These are phyloP conservation scores for Arachnomyces sp. DNA, from an alignment of 2,329 filamentous ascomycete species.

Conservation along the genomic window DNA sequence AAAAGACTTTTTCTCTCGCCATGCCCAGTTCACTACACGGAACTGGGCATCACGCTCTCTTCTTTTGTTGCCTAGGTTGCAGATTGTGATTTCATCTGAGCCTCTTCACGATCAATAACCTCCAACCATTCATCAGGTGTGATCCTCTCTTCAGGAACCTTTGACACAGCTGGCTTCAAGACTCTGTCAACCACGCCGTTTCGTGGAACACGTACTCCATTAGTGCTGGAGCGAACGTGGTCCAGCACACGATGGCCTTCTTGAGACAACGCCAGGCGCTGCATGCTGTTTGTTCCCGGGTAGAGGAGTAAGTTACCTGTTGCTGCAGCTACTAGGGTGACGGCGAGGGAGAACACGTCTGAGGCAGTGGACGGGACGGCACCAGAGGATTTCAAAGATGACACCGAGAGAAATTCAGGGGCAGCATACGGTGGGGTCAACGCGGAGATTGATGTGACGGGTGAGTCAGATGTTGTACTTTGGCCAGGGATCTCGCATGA, in stretches of 20 bases:
- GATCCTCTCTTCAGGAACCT: slow-evolving; percentile 29
- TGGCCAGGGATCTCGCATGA: slow-evolving; percentile 20
- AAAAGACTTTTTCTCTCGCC: neutral
- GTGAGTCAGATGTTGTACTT: slow-evolving; percentile 10
- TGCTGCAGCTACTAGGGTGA: slow-evolving; percentile 38
- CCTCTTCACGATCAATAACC: slow-evolving; percentile 10
- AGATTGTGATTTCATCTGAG: neutral
- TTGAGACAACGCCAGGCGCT: slow-evolving; percentile 36
- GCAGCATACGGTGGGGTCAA: slow-evolving; percentile 40
- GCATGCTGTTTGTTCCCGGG: slow-evolving; percentile 30
- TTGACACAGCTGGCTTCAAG: slow-evolving; percentile 31
- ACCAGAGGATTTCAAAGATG: slow-evolving; percentile 23
- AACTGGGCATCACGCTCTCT: neutral
- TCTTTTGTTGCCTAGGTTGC: neutral
- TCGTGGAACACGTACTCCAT: slow-evolving; percentile 32
- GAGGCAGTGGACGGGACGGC: slow-evolving; percentile 30
- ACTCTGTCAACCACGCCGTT: slow-evolving; percentile 34
- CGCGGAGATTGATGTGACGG: slow-evolving; percentile 27
- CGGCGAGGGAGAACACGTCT: slow-evolving; percentile 40
- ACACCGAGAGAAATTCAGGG: slow-evolving; percentile 34
- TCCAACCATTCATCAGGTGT: slow-evolving; percentile 25
- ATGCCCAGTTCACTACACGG: neutral
- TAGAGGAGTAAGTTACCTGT: slow-evolving; percentile 41
- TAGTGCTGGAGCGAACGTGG: slow-evolving; percentile 29
- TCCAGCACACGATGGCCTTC: slow-evolving; percentile 38